phyloP scores from a whole-genome alignment of 306 rosid species.

The Vachellia pachyceras region DNA sequence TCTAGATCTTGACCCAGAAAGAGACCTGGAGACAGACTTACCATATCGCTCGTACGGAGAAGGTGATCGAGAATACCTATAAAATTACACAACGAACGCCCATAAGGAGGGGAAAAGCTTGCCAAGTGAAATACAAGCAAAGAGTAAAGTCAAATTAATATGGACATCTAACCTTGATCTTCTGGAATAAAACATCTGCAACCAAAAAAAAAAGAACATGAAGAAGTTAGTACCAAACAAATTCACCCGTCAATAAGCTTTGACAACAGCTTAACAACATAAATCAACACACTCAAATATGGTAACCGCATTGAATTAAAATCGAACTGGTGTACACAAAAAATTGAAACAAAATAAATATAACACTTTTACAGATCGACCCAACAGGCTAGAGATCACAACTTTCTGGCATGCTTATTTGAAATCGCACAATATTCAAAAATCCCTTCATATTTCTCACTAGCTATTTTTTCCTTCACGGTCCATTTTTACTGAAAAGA shows the following conservation, averaged over 20 bases:
- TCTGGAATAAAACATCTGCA: no score
- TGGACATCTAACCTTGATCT: no score
- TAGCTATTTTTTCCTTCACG: neutral
- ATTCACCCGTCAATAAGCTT: neutral
- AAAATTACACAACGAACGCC: no score
- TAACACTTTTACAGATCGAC: neutral
- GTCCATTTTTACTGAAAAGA: neutral
- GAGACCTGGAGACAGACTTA: no score
- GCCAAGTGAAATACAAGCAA: no score
- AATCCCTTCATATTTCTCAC: neutral
- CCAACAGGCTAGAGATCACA: neutral
- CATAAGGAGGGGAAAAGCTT: no score
- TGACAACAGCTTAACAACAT: neutral
- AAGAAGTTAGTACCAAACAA: neutral
- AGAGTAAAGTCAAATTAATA: no score
- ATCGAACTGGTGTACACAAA: neutral
- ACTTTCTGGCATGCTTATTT: neutral
- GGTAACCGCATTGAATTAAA: neutral
- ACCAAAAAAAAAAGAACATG: conserved; percentile 24
- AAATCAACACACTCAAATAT: neutral
- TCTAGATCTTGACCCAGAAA: no score
- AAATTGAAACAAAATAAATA: neutral
- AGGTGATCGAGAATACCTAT: no score
- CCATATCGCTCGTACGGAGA: no score
- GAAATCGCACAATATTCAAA: neutral